Evolutionary conservation across 441 rosid species (phyloP).

Genomic region (Caryocar brasiliense): DNA sequence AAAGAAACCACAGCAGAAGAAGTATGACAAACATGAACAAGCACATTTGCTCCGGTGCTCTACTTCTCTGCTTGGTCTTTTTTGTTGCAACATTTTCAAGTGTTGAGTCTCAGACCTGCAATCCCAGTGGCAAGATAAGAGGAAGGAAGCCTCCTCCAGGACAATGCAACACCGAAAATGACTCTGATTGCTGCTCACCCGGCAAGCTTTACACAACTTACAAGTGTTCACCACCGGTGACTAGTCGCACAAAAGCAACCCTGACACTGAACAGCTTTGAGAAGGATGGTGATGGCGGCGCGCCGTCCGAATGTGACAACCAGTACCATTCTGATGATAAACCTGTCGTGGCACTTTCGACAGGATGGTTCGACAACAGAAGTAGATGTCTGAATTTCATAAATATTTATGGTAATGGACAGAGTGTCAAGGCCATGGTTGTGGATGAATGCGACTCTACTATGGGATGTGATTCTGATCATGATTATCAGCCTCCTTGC

Average conservation of each 20-base stretch:
- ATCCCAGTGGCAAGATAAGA: neutral
- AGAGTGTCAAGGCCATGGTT: constrained; percentile 4
- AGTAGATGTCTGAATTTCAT: neutral
- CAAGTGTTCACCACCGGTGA: constrained; percentile 3
- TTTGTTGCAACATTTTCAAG: neutral
- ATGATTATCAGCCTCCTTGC: constrained; percentile 30
- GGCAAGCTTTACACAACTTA: neutral
- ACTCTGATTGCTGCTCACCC: neutral
- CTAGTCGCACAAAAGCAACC: neutral
- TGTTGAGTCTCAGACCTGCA: neutral
- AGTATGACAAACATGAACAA: neutral
- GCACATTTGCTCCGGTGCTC: neutral
- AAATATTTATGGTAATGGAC: neutral
- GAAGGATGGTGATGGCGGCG: neutral
- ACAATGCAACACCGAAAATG: neutral
- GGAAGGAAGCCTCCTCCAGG: neutral
- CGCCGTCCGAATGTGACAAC: neutral
- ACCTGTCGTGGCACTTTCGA: constrained; percentile 5
- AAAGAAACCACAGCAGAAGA: neutral
- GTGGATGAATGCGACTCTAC: constrained; percentile 13
- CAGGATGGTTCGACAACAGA: constrained; percentile 1
- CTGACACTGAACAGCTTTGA: constrained; percentile 5
- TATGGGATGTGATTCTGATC: constrained; percentile 21
- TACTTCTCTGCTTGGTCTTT: neutral
- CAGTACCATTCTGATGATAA: neutral